Conservation (phyloP, 305 asterid genomes). For the Nicotiana rustica region DNA sequence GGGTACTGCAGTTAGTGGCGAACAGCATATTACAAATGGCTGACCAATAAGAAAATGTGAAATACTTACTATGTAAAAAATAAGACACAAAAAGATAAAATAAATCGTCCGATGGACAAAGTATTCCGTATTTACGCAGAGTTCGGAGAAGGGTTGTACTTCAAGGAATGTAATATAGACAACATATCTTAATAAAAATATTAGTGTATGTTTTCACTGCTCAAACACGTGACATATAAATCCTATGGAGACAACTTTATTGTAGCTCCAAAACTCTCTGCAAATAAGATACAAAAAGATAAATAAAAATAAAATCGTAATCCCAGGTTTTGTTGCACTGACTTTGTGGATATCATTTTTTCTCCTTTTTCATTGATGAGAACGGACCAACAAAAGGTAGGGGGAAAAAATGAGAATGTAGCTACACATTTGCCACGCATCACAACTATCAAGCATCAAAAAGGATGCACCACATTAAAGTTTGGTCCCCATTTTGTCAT, state of each 20-base stretch:
- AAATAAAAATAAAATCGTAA: too few relatives aligned
- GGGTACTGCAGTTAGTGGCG: not conserved
- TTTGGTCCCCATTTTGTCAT: too few relatives aligned
- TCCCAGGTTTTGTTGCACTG: not conserved
- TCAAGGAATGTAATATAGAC: too few relatives aligned
- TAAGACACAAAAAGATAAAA: not conserved
- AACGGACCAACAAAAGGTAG: not conserved
- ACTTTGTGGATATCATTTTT: not conserved
- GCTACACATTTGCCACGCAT: not conserved
- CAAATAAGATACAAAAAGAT: too few relatives aligned
- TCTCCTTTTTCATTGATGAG: not conserved
- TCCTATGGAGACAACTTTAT: too few relatives aligned
- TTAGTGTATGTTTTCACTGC: too few relatives aligned
- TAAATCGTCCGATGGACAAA: too few relatives aligned
- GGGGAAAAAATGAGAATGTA: not conserved
- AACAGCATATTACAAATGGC: not conserved
- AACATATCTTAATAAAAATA: fast-evolving
- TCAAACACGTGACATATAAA: too few relatives aligned
- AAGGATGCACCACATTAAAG: too few relatives aligned
- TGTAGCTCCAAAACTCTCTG: too few relatives aligned
- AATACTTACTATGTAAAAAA: not conserved
- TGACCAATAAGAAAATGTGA: not conserved
- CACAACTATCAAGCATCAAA: not conserved
- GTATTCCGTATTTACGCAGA: too few relatives aligned
- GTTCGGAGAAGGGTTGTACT: too few relatives aligned